A percentile compares a stretch with the other conserved stretches of the same genome.
Conservation (phyloP, 176 grass and related monocot genomes). For the Avena sativa region DNA sequence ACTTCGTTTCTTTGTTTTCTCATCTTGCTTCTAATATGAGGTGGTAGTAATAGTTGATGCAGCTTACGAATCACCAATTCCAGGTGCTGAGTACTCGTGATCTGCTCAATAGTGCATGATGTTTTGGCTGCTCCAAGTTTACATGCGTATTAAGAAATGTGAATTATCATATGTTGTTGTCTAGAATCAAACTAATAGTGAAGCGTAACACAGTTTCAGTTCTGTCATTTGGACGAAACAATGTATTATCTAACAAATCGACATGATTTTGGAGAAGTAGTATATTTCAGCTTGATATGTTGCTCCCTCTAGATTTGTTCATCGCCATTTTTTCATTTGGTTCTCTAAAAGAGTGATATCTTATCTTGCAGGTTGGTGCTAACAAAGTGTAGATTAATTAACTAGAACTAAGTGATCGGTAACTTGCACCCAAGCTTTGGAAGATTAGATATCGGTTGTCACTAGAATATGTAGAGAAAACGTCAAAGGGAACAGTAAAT, state of each 20-base stretch:
- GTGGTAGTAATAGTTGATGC: background rate
- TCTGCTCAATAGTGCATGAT: background rate
- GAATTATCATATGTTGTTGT: background rate
- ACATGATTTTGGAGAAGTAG: too few relatives aligned
- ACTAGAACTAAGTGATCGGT: background rate
- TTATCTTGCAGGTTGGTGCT: too few relatives aligned
- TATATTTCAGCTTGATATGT: too few relatives aligned
- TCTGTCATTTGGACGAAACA: background rate
- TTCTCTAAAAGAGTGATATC: too few relatives aligned
- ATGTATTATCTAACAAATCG: too few relatives aligned
- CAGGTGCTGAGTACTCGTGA: background rate
- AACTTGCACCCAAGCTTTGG: background rate
- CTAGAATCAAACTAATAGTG: background rate
- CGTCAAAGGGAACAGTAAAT: too few relatives aligned
- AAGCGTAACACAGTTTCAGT: background rate
- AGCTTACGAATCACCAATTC: background rate
- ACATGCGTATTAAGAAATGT: background rate
- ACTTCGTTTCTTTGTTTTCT: background rate
- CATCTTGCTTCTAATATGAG: background rate
- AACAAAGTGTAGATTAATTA: too few relatives aligned
- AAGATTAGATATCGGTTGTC: too few relatives aligned
- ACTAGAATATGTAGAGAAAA: too few relatives aligned
- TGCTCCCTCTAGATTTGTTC: too few relatives aligned
- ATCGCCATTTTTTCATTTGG: too few relatives aligned
- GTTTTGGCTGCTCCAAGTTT: too few relatives aligned